Conservation (phyloP, 2,329 filamentous ascomycete genomes). For the Aspergillus sp. region DNA sequence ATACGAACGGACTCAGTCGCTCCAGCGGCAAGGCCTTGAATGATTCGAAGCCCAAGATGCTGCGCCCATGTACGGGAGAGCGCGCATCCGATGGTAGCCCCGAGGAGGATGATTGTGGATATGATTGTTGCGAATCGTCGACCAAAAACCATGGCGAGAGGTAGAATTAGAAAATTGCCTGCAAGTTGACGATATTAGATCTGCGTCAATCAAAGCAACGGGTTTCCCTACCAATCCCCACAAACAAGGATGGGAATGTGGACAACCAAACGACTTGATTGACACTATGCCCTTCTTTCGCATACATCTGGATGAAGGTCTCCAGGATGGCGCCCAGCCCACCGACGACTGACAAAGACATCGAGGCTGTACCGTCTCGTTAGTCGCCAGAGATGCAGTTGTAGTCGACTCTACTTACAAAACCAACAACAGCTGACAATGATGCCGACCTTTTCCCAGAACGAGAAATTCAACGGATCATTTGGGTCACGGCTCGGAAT, state of each 20-base stretch:
- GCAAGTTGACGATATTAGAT: neutral
- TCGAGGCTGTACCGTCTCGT: constrained; percentile 12
- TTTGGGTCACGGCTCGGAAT: constrained; percentile 25
- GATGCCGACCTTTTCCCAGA: constrained; percentile 22
- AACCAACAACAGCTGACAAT: constrained; percentile 28
- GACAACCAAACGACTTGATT: constrained; percentile 33
- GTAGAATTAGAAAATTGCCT: constrained; percentile 39
- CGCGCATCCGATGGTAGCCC: constrained; percentile 33
- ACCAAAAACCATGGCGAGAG: constrained; percentile 38
- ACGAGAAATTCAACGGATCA: constrained; percentile 23
- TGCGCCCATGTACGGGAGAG: constrained; percentile 31
- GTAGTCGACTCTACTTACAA: constrained; percentile 8
- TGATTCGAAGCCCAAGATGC: constrained; percentile 37
- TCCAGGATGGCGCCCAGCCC: constrained; percentile 32
- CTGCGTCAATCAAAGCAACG: neutral
- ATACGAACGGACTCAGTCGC: constrained; percentile 33
- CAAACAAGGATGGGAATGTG: constrained; percentile 39
- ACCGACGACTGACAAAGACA: constrained; percentile 25
- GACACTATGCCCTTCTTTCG: constrained; percentile 20
- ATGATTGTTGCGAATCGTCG: constrained; percentile 36
- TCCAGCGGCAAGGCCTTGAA: constrained; percentile 38
- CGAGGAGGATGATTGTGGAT: constrained; percentile 30
- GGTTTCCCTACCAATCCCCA: constrained; percentile 32
- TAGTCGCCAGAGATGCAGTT: neutral
- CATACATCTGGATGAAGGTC: constrained; percentile 33